phyloP scores from a whole-genome alignment of 106 monocot genomes.

The Acorus gramineus region DNA sequence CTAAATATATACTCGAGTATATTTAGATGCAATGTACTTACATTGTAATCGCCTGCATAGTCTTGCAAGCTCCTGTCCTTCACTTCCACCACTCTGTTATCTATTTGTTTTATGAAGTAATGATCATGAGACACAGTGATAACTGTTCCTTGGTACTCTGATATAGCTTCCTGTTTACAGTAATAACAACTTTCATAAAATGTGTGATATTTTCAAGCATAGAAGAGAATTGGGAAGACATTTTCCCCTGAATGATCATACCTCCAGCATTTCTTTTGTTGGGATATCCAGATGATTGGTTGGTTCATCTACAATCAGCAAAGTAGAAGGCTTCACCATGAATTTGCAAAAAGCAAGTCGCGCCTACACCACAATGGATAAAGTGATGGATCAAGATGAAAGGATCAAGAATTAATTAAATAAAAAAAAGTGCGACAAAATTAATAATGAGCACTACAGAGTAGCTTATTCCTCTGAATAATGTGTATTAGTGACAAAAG shows the following conservation, averaged over 20 bases:
- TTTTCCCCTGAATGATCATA: constrained; percentile 9
- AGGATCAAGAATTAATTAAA: background rate
- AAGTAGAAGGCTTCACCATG: constrained; percentile 96
- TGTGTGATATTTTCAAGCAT: too few relatives aligned
- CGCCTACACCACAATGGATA: constrained; percentile 42
- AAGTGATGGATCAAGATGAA: background rate
- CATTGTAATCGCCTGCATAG: constrained; percentile 95
- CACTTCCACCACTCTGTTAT: constrained; percentile 89
- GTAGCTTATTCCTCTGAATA: too few relatives aligned
- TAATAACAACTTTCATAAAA: background rate
- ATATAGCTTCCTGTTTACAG: constrained; percentile 79
- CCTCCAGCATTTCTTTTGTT: constrained; percentile 99
- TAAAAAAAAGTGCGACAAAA: background rate
- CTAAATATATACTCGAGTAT: too few relatives aligned
- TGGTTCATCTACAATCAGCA: constrained; percentile 93
- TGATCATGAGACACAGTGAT: constrained; percentile 98
- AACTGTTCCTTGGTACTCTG: constrained; percentile 78
- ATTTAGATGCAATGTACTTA: constrained; percentile 15
- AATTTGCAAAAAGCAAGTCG: constrained; percentile 99
- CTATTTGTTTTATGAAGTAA: constrained; percentile 91
- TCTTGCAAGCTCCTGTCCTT: constrained; percentile 67
- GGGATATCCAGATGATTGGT: constrained; percentile 99
- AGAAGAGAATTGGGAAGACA: background rate
- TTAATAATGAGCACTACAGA: background rate
- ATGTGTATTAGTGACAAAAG: too few relatives aligned